Base-by-base conservation (phyloP, 352 stramenopile species). In the Phytopythium delawarense region DNA sequence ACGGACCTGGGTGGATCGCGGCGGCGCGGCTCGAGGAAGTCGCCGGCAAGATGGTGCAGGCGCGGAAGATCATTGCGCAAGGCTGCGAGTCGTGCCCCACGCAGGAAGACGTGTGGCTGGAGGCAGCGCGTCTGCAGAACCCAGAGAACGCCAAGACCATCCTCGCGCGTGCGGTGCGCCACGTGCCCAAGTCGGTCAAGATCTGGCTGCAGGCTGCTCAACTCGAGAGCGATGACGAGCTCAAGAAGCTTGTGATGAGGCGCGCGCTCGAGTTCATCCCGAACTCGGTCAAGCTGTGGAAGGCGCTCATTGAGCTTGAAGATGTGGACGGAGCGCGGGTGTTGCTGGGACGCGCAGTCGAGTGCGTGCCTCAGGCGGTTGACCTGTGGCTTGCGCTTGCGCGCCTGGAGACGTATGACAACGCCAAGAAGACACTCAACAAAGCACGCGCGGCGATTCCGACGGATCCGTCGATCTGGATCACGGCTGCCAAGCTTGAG, bases 331-430 rank as follows among this genome's bases (percentile, higher is more conserved):
- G 98, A 65, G 98, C 97, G 4, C 82, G 91, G 0, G 79, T 99
- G 51, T 71, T 99, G 48, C 78, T 99, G 0, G 88, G 84, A 2
- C 87, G 97, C 20, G 98, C 98, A n/a, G 97, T 99, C 4, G 97
- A 99, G 76, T 99, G 97, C 61, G 95, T 99, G 2, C 98, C 98
- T 4, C 85, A 99, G 49, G 88, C 88, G 15, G 96, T 99, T 15
- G 97, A 99, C 62, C 87, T 99, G 71, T 99, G 98, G 97, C 80
- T 99, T 25, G 97, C 97, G 7, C 77, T 99, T 9, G 97, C 98
- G 15, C 84, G 96, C 8, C 75, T 99, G 6, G 97, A 99, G 77
- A 98, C 95, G 7, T 99, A 99, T 69, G 96, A 99, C 45, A 98
- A 99, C 65, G 97, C 97, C 4, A 96, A 98, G 57, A 96, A 94